Evolutionary conservation across 345 rosid genomes (phyloP), one percentile per base, ranked within the genome.

Genomic region (Pistacia integerrima): DNA sequence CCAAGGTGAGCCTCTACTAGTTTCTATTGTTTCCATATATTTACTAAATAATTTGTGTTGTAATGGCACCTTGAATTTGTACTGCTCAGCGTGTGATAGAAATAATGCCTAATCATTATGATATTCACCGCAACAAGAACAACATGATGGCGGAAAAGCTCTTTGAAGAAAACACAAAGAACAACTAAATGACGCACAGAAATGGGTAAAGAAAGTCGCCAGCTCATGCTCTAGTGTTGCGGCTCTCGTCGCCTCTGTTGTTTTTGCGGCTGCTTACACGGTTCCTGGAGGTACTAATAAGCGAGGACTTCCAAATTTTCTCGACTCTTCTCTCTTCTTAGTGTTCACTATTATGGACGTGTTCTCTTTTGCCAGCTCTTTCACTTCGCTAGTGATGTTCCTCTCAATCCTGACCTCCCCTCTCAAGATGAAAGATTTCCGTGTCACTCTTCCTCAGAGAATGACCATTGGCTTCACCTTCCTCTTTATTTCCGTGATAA

Each of bases 311-410:
- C 82, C 86, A 0, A 6, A 67, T 46, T 70, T 80, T 51, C 73
- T 71, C 2, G 5, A 38, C 25, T 41, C 16, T 10, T 72, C 82
- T 13, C 74, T 71, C 11, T 83, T 67, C 64, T 33, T n/a, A 16
- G 20, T 80, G n/a, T 83, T 83, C 70, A 59, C 82, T 0, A 59
- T 77, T 7, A 67, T 60, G 78, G 82, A 77, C 44, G 79, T 78
- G 0, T 36, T 70, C 14, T 74, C 79, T 9, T 52, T 83, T 0
- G 75, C 76, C 1, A 57, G 64, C 77, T 83, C 86, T 18, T 64
- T 81, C 18, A 55, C 81, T n/a, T 80, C 86, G 1, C 73, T 83
- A 1, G 79, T 80, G 18, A 60, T 78, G 75, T 83, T 83, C 55
- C 84, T 83, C 0, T 83, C 82, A 0, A 25, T 77, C 59, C 83